Evolutionary conservation across 2,329 filamentous ascomycete genomes (phyloP).

Genomic region (Xylariaceae sp.): DNA sequence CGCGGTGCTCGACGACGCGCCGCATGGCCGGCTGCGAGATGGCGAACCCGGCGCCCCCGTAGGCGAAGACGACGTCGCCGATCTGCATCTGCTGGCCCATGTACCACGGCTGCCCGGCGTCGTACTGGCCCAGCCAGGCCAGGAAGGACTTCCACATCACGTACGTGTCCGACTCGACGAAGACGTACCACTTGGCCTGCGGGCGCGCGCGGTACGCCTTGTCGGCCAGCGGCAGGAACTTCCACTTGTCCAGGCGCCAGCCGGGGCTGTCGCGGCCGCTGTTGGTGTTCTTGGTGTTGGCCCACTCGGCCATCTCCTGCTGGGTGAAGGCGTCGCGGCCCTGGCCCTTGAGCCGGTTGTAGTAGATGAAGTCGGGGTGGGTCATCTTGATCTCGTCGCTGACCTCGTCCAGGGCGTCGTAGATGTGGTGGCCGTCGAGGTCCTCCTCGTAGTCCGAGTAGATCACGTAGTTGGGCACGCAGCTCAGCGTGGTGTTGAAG

Average conservation of each 20-base stretch:
- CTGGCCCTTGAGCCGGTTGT: constrained; percentile 36
- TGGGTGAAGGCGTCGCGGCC: constrained; percentile 30
- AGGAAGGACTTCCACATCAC: constrained; percentile 45
- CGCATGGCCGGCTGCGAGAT: constrained; percentile 42
- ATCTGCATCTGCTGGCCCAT: constrained; percentile 47
- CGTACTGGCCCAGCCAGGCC: constrained; percentile 42
- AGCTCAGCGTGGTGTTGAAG: constrained; percentile 45
- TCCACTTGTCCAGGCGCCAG: constrained; percentile 51
- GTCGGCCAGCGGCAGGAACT: constrained; percentile 47
- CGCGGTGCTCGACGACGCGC: constrained; percentile 33
- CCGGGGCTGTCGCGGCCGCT: constrained; percentile 34
- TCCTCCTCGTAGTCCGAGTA: constrained; percentile 51
- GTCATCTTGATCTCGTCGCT: constrained; percentile 27
- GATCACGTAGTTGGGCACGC: constrained; percentile 47
- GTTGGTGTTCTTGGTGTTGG: constrained; percentile 20
- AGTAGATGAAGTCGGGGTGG: constrained; percentile 43
- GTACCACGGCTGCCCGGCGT: constrained; percentile 40
- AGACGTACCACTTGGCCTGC: constrained; percentile 49
- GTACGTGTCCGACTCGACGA: constrained; percentile 53
- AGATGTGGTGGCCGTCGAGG: constrained; percentile 39
- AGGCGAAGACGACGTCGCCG: constrained; percentile 40
- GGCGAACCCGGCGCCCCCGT: constrained; percentile 46
- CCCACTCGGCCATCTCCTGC: constrained; percentile 20
- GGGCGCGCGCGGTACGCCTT: constrained; percentile 32
- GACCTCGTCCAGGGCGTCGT: constrained; percentile 42